A percentile compares a stretch with the other conserved stretches of the same genome.
phyloP scores from a whole-genome alignment of 768 basidiomycete species.

The Boletus patriciae region DNA sequence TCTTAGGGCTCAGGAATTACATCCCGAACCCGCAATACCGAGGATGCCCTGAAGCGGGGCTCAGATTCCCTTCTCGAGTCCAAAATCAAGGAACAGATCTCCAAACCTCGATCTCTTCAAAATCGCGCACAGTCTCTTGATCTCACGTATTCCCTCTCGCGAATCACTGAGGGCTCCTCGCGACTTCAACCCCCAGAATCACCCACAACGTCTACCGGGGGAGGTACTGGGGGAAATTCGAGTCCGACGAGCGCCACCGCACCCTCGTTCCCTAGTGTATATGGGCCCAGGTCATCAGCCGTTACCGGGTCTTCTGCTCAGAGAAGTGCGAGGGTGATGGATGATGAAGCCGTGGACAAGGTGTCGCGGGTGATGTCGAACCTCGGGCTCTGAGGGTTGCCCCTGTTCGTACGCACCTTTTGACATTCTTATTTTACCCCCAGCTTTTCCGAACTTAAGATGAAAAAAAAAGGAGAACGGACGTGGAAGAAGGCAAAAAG shows the following conservation, averaged over 20 bases:
- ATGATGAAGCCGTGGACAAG: constrained; percentile 64
- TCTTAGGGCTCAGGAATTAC: constrained; percentile 67
- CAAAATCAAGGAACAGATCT: constrained; percentile 73
- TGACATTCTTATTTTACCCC: constrained; percentile 10
- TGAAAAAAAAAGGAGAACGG: constrained; percentile 2
- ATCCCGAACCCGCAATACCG: constrained; percentile 63
- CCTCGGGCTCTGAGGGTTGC: constrained; percentile 52
- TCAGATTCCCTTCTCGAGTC: constrained; percentile 83
- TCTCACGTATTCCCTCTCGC: constrained; percentile 79
- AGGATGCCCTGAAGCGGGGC: constrained; percentile 77
- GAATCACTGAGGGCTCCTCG: constrained; percentile 68
- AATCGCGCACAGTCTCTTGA: constrained; percentile 91
- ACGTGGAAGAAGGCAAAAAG: constrained; percentile 6
- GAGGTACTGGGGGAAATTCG: constrained; percentile 72
- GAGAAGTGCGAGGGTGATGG: constrained; percentile 39
- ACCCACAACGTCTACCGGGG: constrained; percentile 71
- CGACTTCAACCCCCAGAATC: constrained; percentile 72
- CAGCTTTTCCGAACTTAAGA: constrained; percentile 6
- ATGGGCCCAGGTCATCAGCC: constrained; percentile 59
- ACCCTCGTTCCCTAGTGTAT: constrained; percentile 84
- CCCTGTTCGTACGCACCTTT: constrained; percentile 16
- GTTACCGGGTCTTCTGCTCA: constrained; percentile 47
- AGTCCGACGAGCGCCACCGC: constrained; percentile 78
- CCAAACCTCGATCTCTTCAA: constrained; percentile 77
- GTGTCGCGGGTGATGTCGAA: constrained; percentile 78